phyloP scores from a whole-genome alignment of 106 monocot genomes.

The Gastrodia elata region DNA sequence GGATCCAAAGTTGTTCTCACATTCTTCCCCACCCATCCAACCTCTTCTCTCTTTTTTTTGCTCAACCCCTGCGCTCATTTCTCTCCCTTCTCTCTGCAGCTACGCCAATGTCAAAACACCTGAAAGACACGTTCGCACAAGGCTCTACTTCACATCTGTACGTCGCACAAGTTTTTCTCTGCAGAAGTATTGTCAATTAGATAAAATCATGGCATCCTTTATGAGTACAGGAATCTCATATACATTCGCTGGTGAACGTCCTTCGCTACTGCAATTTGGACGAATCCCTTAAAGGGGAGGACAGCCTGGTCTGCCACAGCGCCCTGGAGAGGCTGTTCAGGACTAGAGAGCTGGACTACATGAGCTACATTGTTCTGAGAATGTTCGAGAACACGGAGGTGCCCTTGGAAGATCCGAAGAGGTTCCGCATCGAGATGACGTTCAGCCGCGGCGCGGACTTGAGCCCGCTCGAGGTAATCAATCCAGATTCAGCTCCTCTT shows the following conservation, averaged over 20 bases:
- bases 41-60: not conserved
- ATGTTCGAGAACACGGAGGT: slow-evolving; percentile 99
- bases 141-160: slow-evolving; percentile 99
- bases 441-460: slow-evolving; percentile 96
- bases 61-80: not conserved
- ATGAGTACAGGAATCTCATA: slow-evolving; percentile 99
- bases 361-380: slow-evolving; percentile 94
- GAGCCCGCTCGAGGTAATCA: slow-evolving; percentile 71
- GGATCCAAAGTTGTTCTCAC: slow-evolving; percentile 78
- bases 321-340: slow-evolving; percentile 65
- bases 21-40: slow-evolving; percentile 17
- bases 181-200: too few relatives aligned
- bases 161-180: not conserved
- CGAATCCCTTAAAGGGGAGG: slow-evolving; percentile 82
- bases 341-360: slow-evolving; percentile 95
- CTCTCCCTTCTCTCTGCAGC: slow-evolving; percentile 30
- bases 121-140: slow-evolving; percentile 91
- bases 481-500: not conserved
- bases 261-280: slow-evolving; percentile 91
- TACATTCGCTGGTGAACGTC: slow-evolving; percentile 97
- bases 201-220: too few relatives aligned
- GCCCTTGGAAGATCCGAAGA: slow-evolving; percentile 71
- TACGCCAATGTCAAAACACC: slow-evolving; percentile 99
- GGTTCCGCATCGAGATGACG: slow-evolving; percentile 90
- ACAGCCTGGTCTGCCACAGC: slow-evolving; percentile 62